These are phyloP conservation scores for Magnolia sinica DNA, from an alignment of 164 flowering plant genomes.

Conservation along the genomic window DNA sequence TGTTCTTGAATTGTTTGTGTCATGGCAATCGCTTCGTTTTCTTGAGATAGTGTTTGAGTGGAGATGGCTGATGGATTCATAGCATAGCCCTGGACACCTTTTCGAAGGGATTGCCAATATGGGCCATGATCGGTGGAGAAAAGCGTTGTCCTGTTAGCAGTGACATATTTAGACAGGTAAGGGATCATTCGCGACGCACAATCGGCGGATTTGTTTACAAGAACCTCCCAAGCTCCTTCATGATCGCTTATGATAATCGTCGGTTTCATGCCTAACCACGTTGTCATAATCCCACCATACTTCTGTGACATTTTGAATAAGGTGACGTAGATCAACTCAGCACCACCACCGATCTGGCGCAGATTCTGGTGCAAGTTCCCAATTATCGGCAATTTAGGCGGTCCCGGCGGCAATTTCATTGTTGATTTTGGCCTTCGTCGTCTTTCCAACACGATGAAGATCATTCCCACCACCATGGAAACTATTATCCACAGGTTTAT, in stretches of 20 bases:
- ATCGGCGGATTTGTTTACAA: slow-evolving; percentile 5
- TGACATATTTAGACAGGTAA: background rate
- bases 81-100: too few relatives aligned
- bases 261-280: slow-evolving; percentile 5
- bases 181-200: slow-evolving; percentile 2
- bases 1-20: too few relatives aligned
- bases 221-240: slow-evolving; percentile 14
- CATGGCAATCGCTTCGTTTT: too few relatives aligned
- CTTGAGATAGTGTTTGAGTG: too few relatives aligned
- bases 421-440: background rate
- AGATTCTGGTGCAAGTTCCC: background rate
- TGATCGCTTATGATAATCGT: slow-evolving; percentile 6
- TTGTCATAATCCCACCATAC: slow-evolving; percentile 7
- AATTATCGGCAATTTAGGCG: background rate
- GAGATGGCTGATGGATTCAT: too few relatives aligned
- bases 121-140: too few relatives aligned
- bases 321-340: too few relatives aligned
- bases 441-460: too few relatives aligned
- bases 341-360: too few relatives aligned
- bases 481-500: too few relatives aligned
- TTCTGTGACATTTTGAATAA: background rate
- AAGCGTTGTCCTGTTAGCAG: background rate
- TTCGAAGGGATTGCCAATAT: background rate
- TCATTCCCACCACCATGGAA: too few relatives aligned
- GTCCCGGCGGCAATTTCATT: background rate